Evolutionary conservation across 192 early-diverging fungal genomes (phyloP).

Genomic region (Linnemannia zychae): DNA sequence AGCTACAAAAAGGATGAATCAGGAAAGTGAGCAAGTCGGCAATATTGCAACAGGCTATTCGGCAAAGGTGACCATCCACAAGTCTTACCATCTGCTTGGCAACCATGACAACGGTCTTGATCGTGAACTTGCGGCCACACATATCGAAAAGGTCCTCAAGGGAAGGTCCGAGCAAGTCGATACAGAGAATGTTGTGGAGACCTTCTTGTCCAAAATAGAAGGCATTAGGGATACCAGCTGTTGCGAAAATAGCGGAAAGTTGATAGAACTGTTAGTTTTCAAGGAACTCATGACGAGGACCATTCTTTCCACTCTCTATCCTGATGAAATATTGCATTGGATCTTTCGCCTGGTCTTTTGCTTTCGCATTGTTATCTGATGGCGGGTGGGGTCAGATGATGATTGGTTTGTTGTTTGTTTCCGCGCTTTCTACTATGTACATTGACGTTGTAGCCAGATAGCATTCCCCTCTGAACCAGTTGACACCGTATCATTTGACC

Average conservation of each 20-base stretch:
- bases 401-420: background rate
- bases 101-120: constrained; percentile 96
- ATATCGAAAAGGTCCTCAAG: constrained; percentile 98
- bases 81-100: constrained; percentile 92
- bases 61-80: background rate
- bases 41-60: background rate
- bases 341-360: background rate
- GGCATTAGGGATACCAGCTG: constrained; percentile 89
- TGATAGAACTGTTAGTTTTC: background rate
- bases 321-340: background rate
- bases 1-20: constrained; percentile 52
- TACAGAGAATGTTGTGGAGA: constrained; percentile 93
- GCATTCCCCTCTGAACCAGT: background rate
- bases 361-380: background rate
- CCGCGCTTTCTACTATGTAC: background rate
- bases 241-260: background rate
- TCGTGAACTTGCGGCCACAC: constrained; percentile 90
- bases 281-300: too few species aligned
- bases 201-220: constrained; percentile 99
- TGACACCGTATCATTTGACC: constrained; percentile 1
- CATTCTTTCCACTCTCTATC: too few species aligned
- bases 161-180: constrained; percentile 94
- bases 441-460: background rate
- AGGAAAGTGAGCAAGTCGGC: background rate
- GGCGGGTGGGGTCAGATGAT: background rate